Evolutionary conservation across 495 filamentous ascomycete genomes (phyloP), one percentile per base, ranked within the genome.

Genomic region (Penicillium cosmopolitanum): DNA sequence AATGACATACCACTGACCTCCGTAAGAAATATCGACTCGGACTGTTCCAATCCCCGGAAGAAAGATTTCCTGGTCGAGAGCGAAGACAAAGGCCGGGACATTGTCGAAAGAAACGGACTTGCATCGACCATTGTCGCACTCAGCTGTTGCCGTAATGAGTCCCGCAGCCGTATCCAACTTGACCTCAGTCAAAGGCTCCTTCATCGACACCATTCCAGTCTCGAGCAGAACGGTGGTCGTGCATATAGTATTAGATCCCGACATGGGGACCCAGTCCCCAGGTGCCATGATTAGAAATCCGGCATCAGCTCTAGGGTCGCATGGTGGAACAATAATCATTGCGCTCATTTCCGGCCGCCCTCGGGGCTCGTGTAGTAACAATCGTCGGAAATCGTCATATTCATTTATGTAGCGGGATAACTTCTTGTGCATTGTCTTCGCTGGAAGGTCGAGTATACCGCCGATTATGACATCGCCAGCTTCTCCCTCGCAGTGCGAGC

Each of bases 231-330:
- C 72, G 0, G 74, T 75, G 16, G 69, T 57, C 4, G 71, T 73
- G 46, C 62, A 71, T 40, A 77, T 77, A 4, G 61, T 71, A 28
- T 77, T 77, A 0, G 64, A 65, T 5, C 74, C 74, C 0, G 72
- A 75, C 74, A 77, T 77, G 8, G 72, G 67, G 3, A 69, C 58
- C 35, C 72, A 75, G 42, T 77, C 72, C 12, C 75, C 67, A 53
- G 67, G 71, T 53, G 75, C 74, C 70, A 77, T 73, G 50, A 75
- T 75, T 33, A 77, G 16, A 58, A 77, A 75, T 1, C 74, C 74
- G 8, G 69, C 69, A 58, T 75, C 71, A 2, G 74, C 74, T 15
- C 53, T 51, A 5, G 71, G 71, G 42, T 74, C 63, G 46, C 70
- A 75, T 6, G 72, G 72, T 2, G 74, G 72, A 3, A 77, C 64